These are phyloP conservation scores for Sarocladium oryzae DNA, from an alignment of 2,329 filamentous ascomycete genomes.

Conservation along the genomic window DNA sequence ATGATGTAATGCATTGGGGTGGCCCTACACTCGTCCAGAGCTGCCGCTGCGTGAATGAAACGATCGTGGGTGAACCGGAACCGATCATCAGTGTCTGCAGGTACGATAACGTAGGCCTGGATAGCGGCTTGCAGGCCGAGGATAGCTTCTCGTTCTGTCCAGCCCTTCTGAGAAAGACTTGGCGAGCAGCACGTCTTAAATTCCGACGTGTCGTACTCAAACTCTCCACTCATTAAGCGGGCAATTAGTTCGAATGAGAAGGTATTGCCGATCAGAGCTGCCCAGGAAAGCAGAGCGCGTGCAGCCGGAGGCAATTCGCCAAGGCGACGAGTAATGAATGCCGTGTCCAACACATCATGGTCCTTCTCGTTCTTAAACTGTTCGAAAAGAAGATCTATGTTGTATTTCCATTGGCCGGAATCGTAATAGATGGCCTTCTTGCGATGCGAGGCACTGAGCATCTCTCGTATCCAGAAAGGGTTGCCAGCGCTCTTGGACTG, in stretches of 20 bases:
- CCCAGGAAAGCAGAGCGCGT: constrained; percentile 80
- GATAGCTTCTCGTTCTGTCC: constrained; percentile 62
- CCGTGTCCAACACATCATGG: constrained; percentile 72
- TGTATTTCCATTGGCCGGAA: constrained; percentile 79
- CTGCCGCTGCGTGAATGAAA: constrained; percentile 68
- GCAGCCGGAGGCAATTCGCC: constrained; percentile 68
- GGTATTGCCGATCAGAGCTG: constrained; percentile 69
- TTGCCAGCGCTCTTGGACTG: constrained; percentile 87
- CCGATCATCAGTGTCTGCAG: constrained; percentile 76
- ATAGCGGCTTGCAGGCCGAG: constrained; percentile 77
- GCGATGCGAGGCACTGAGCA: constrained; percentile 79
- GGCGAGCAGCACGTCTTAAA: constrained; percentile 23
- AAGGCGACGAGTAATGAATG: constrained; percentile 74
- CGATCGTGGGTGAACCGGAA: constrained; percentile 88
- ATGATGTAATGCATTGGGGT: constrained; percentile 89
- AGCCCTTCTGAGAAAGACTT: constrained; percentile 20
- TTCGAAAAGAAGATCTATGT: constrained; percentile 78
- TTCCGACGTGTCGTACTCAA: constrained; percentile 51
- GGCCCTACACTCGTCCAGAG: constrained; percentile 61
- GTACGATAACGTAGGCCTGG: constrained; percentile 71
- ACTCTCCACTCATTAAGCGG: constrained; percentile 69
- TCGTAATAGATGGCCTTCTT: constrained; percentile 89
- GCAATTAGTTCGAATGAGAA: constrained; percentile 82
- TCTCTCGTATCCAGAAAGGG: constrained; percentile 85
- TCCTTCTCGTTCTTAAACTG: constrained; percentile 76